Conservation (phyloP, 2,329 filamentous ascomycete species). For the Knufia fluminis region DNA sequence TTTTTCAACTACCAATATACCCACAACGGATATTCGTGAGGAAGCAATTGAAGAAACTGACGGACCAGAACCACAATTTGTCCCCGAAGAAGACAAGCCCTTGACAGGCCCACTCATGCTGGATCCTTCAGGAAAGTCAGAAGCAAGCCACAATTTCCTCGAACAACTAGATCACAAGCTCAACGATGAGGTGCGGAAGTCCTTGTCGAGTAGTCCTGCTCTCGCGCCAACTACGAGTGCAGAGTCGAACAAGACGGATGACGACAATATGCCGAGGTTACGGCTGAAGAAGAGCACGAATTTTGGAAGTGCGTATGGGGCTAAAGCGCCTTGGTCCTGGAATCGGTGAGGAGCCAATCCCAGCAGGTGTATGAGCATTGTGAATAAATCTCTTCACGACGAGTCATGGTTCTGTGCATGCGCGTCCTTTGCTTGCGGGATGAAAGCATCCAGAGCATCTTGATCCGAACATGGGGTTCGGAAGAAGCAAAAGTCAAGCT, state of each 20-base stretch:
- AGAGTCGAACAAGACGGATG: slow-evolving; percentile 21
- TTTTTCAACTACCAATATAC: slow-evolving; percentile 24
- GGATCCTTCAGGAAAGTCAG: slow-evolving; percentile 32
- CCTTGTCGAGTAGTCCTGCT: slow-evolving; percentile 6
- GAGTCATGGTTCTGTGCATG: no score
- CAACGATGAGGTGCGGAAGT: slow-evolving; percentile 31
- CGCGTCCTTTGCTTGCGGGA: no score
- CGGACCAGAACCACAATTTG: slow-evolving; percentile 14
- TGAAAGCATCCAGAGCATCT: no score
- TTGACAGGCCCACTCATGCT: slow-evolving; percentile 37
- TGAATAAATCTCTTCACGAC: no score
- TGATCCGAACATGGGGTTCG: no score
- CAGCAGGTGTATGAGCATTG: no score
- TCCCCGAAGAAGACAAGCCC: slow-evolving; percentile 33
- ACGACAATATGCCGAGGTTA: slow-evolving; percentile 24
- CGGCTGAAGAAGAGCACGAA: slow-evolving; percentile 38
- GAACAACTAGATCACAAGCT: slow-evolving; percentile 36
- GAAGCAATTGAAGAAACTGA: slow-evolving; percentile 9
- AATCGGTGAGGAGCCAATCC: no score
- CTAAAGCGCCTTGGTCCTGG: not conserved
- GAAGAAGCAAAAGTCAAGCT: no score
- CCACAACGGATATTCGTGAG: not conserved
- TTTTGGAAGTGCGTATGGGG: slow-evolving; percentile 40
- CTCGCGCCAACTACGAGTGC: not conserved
- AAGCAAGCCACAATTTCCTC: slow-evolving; percentile 31